These are phyloP conservation scores for Oemleria cerasiformis DNA, from an alignment of 306 rosid species.

Conservation along the genomic window DNA sequence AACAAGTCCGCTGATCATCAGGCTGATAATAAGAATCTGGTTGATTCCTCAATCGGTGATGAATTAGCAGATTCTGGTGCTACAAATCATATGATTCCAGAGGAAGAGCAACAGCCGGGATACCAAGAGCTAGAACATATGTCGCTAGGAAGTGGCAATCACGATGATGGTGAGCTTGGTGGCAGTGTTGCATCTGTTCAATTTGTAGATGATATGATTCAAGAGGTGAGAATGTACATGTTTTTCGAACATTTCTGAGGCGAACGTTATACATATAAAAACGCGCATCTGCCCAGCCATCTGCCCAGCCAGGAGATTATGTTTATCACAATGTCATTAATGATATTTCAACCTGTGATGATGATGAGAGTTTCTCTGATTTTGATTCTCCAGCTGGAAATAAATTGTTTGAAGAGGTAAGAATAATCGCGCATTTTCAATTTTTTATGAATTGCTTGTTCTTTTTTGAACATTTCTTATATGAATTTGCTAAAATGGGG, in stretches of 20 bases:
- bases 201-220: neutral
- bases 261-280: neutral
- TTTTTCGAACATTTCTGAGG: neutral
- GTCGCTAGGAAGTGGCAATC: neutral
- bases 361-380: neutral
- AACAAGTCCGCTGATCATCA: conserved; percentile 12
- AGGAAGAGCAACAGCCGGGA: neutral
- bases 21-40: neutral
- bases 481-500: neutral
- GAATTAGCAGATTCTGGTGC: conserved; percentile 25
- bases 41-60: neutral
- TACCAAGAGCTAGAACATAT: neutral
- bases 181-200: neutral
- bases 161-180: neutral
- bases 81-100: neutral
- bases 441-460: too few relatives aligned
- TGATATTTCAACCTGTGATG: neutral
- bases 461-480: neutral
- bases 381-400: neutral
- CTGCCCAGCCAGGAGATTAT: neutral
- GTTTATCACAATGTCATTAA: neutral
- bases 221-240: neutral
- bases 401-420: neutral
- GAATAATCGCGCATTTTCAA: neutral
- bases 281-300: too few relatives aligned